Conservation (phyloP, 2,329 filamentous ascomycete species). For the Xylaria sp. region DNA sequence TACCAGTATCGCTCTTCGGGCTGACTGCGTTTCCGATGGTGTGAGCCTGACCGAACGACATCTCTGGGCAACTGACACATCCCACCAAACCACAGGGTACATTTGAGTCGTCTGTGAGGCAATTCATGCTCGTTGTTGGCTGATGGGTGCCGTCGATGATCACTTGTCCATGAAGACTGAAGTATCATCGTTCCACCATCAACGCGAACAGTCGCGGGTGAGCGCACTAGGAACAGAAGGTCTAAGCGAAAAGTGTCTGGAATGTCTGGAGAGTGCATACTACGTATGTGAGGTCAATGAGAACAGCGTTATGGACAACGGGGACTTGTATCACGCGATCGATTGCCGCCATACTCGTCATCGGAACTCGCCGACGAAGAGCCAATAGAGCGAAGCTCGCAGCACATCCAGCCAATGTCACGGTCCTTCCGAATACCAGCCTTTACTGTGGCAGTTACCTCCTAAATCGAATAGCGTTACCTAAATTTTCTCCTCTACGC, state of each 20-base stretch:
- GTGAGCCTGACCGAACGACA: constrained; percentile 11
- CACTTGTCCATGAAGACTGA: background rate
- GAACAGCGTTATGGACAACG: background rate
- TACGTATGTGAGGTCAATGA: background rate
- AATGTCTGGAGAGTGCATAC: background rate
- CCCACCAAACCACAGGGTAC: background rate
- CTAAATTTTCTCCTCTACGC: background rate
- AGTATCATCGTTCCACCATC: constrained; percentile 22
- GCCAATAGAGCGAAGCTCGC: background rate
- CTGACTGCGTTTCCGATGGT: constrained; percentile 4
- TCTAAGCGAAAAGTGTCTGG: constrained; percentile 15
- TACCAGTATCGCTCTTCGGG: background rate
- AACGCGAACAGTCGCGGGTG: background rate
- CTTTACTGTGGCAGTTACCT: background rate
- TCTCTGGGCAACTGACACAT: background rate
- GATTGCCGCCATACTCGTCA: background rate
- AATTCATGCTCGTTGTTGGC: background rate
- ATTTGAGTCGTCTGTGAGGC: background rate
- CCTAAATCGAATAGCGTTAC: background rate
- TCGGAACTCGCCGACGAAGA: constrained; percentile 7
- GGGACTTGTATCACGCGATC: constrained; percentile 7
- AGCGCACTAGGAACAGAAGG: background rate
- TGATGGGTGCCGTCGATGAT: background rate
- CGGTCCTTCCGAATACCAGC: background rate
- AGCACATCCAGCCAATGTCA: background rate